phyloP scores from a whole-genome alignment of 2,329 filamentous ascomycete species.

The Trichoderma gracile region DNA sequence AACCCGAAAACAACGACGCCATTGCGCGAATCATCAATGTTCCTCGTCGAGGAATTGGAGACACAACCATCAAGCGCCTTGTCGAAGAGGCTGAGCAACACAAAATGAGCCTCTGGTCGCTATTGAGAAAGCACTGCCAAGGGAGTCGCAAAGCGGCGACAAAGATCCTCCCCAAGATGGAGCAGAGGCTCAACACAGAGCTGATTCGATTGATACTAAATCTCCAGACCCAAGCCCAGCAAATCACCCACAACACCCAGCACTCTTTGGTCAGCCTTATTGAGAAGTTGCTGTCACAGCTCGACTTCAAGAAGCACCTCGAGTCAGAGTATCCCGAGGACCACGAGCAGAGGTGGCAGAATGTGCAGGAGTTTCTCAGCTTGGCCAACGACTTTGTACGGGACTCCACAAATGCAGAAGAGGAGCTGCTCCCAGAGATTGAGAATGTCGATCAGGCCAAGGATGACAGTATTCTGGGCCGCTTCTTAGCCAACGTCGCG shows the following conservation, averaged over 20 bases:
- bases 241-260: conserved; percentile 34
- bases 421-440: conserved; percentile 64
- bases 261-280: conserved; percentile 51
- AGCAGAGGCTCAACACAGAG: conserved; percentile 55
- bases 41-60: conserved; percentile 78
- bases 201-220: conserved; percentile 48
- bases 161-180: conserved; percentile 52
- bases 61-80: conserved; percentile 71
- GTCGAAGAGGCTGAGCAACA: conserved; percentile 73
- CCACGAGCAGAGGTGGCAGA: conserved; percentile 78
- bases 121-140: conserved; percentile 61
- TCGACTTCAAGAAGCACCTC: conserved; percentile 74
- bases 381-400: conserved; percentile 72
- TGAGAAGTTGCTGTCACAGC: conserved; percentile 59
- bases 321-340: conserved; percentile 71
- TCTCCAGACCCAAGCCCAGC: conserved; percentile 36
- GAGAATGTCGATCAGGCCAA: conserved; percentile 69
- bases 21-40: conserved; percentile 81
- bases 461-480: conserved; percentile 65
- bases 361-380: conserved; percentile 82
- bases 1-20: conserved; percentile 85
- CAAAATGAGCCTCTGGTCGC: conserved; percentile 71
- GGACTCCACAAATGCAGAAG: conserved; percentile 46
- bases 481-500: conserved; percentile 86
- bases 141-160: conserved; percentile 51